Percentiles rank a stretch among this genome's conserved stretches.
Evolutionary conservation across 257 asterid species (phyloP).

Genomic region (Salvia splendens): DNA sequence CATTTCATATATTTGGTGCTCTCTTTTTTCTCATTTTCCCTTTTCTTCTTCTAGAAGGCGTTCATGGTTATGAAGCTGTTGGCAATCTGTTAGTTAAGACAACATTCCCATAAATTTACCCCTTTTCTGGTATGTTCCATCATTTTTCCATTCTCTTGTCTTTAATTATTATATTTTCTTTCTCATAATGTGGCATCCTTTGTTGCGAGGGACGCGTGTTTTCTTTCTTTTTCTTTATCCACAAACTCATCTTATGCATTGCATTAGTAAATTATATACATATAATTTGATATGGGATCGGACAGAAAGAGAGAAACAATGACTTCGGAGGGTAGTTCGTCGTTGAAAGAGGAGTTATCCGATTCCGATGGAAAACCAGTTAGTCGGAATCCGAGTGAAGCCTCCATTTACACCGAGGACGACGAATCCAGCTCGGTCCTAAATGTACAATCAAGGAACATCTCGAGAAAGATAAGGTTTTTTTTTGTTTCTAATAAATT

Average conservation of each 20-base stretch:
- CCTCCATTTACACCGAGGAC: slow-evolving; percentile 42
- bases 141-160: background rate
- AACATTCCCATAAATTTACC: slow-evolving; percentile 8
- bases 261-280: background rate
- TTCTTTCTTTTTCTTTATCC: background rate
- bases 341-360: slow-evolving; percentile 33
- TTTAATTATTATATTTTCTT: background rate
- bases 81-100: slow-evolving; percentile 13
- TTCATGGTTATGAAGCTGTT: slow-evolving; percentile 17
- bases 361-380: slow-evolving; percentile 35
- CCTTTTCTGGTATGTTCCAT: slow-evolving; percentile 22
- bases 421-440: slow-evolving; percentile 49
- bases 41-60: background rate
- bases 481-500: background rate
- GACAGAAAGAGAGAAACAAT: slow-evolving; percentile 17
- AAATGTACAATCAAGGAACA: slow-evolving; percentile 48
- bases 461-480: slow-evolving; percentile 54
- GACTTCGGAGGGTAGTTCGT: slow-evolving; percentile 29
- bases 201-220: slow-evolving; percentile 8
- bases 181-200: background rate
- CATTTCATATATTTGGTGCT: background rate
- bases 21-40: background rate
- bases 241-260: background rate
- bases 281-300: slow-evolving; percentile 18
- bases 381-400: slow-evolving; percentile 38